These are phyloP conservation scores for Agaricus blazei DNA, from an alignment of 768 basidiomycete species.

Conservation along the genomic window DNA sequence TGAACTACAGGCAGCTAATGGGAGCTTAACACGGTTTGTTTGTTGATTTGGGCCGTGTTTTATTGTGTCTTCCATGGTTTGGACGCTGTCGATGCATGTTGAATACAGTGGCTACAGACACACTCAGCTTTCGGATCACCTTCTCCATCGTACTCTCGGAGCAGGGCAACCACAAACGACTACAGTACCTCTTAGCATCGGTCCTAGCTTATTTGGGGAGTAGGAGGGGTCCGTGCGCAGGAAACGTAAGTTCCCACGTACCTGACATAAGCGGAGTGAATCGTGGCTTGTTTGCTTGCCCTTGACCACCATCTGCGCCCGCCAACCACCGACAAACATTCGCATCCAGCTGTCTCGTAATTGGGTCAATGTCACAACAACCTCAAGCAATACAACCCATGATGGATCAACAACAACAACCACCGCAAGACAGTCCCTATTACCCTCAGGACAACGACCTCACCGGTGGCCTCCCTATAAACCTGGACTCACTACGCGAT, in stretches of 20 bases:
- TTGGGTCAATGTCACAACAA: constrained; percentile 44
- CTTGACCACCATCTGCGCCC: constrained; percentile 40
- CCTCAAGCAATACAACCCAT: constrained; percentile 60
- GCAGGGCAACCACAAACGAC: not conserved
- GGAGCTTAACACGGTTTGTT: constrained; percentile 33
- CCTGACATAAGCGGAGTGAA: constrained; percentile 46
- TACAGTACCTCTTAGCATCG: constrained; percentile 6
- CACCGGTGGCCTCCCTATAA: constrained; percentile 80
- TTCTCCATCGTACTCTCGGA: constrained; percentile 23
- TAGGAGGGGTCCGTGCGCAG: constrained; percentile 52
- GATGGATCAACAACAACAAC: constrained; percentile 43
- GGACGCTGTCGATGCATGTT: constrained; percentile 63
- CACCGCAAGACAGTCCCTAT: constrained; percentile 52
- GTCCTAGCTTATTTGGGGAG: constrained; percentile 9
- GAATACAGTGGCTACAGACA: constrained; percentile 48
- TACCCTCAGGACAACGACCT: constrained; percentile 76
- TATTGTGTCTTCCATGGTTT: constrained; percentile 73
- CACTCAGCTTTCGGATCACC: constrained; percentile 36
- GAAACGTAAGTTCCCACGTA: constrained; percentile 50
- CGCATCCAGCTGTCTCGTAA: constrained; percentile 24
- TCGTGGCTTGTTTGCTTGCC: constrained; percentile 40
- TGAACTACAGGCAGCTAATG: not conserved
- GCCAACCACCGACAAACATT: constrained; percentile 32
- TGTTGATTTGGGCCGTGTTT: constrained; percentile 59
- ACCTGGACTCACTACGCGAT: constrained; percentile 81